Percentiles rank a stretch among this genome's conserved stretches.
Evolutionary conservation across 768 basidiomycete species (phyloP).

Genomic region (Antrodiella citrinella): DNA sequence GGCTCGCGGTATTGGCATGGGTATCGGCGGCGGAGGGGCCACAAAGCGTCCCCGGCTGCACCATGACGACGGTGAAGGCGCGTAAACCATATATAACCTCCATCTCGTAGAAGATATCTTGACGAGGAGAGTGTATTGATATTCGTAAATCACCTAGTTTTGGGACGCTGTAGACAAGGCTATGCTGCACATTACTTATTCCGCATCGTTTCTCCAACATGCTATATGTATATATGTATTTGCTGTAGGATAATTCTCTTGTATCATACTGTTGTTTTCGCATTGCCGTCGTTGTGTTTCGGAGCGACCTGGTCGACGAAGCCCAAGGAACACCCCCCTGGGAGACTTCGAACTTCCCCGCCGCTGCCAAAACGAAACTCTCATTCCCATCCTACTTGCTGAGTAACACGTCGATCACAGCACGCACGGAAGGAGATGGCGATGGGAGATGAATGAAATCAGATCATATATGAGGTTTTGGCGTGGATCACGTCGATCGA

Average conservation of each 20-base stretch:
- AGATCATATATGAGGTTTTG: neutral
- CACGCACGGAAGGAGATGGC: neutral
- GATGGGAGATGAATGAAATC: neutral
- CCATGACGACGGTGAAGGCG: conserved; percentile 38
- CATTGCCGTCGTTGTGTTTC: too few species aligned
- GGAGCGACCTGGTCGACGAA: too few species aligned
- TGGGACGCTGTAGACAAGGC: conserved; percentile 4
- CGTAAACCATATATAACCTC: neutral
- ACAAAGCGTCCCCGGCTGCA: conserved; percentile 46
- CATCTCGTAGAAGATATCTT: conserved; percentile 11
- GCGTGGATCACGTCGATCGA: neutral
- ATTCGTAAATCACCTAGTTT: conserved; percentile 1
- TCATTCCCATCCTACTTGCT: too few species aligned
- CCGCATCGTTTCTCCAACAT: conserved; percentile 1
- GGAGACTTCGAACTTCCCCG: too few species aligned
- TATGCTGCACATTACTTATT: conserved; percentile 2
- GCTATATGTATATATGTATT: conserved; percentile 7
- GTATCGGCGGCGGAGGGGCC: conserved; percentile 26
- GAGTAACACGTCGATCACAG: neutral
- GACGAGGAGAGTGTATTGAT: conserved; percentile 9
- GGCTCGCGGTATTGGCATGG: conserved; percentile 63
- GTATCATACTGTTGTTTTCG: neutral
- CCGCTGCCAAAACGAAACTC: too few species aligned
- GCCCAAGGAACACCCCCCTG: too few species aligned
- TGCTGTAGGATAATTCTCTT: conserved; percentile 1